Conservation (phyloP, 129 eudicot species). For the Arctium minus region DNA sequence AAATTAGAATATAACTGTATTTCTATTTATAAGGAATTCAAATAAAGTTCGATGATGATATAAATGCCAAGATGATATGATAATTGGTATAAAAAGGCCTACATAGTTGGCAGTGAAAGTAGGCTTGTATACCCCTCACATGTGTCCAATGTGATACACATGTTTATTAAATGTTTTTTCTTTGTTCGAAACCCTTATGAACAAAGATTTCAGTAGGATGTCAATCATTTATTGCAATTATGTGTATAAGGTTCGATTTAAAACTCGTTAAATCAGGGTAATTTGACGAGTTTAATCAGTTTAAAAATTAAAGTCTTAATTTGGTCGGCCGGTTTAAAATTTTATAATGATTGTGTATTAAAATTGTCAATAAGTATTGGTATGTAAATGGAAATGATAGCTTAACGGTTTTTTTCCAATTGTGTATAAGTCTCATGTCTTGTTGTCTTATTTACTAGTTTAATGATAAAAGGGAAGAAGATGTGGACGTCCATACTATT, state of each 20-base stretch:
- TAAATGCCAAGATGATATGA: neutral
- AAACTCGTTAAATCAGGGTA: neutral
- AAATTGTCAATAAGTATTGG: neutral
- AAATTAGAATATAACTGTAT: neutral
- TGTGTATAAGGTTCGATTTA: neutral
- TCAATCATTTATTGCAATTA: neutral
- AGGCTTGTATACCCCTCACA: neutral
- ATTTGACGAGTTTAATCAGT: neutral
- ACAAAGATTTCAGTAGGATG: neutral
- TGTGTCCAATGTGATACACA: conserved; percentile 12
- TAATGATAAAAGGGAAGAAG: neutral
- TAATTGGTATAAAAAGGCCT: neutral
- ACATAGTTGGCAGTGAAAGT: neutral
- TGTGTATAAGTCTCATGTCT: neutral
- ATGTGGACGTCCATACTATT: neutral
- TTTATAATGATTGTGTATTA: neutral
- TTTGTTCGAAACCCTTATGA: neutral
- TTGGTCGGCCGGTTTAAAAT: neutral
- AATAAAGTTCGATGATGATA: neutral
- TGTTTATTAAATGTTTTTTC: neutral
- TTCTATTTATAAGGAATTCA: neutral
- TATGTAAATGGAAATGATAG: neutral
- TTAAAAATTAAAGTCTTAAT: neutral
- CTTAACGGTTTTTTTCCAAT: neutral
- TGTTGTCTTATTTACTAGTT: neutral